Conservation (phyloP, 2,329 filamentous ascomycete genomes). For the Hypoxylon sp. region DNA sequence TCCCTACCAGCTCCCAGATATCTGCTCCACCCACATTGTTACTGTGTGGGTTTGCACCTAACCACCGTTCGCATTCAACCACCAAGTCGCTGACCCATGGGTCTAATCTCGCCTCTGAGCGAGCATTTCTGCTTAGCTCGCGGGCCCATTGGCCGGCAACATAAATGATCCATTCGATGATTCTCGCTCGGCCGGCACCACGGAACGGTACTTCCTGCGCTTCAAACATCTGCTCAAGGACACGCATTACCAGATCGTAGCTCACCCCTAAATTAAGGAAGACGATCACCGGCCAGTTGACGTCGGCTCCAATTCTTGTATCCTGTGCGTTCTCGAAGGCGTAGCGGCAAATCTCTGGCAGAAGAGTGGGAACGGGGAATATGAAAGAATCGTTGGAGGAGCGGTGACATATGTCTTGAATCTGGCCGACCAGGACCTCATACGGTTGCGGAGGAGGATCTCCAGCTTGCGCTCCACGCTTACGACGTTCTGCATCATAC, state of each 20-base stretch:
- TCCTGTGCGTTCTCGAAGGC: slow-evolving; percentile 72
- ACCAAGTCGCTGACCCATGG: slow-evolving; percentile 59
- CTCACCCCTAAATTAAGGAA: slow-evolving; percentile 71
- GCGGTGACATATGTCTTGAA: slow-evolving; percentile 75
- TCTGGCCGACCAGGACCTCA: slow-evolving; percentile 76
- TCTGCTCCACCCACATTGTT: slow-evolving; percentile 63
- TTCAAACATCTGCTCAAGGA: slow-evolving; percentile 71
- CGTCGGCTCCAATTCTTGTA: slow-evolving; percentile 68
- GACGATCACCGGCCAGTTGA: slow-evolving; percentile 70
- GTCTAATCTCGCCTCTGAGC: slow-evolving; percentile 51
- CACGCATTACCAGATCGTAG: slow-evolving; percentile 68
- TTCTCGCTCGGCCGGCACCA: slow-evolving; percentile 63
- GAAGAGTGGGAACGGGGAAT: slow-evolving; percentile 73
- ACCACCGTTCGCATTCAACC: slow-evolving; percentile 63
- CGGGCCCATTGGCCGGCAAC: slow-evolving; percentile 63
- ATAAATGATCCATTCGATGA: slow-evolving; percentile 69
- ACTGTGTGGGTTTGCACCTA: slow-evolving; percentile 55
- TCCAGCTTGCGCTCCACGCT: slow-evolving; percentile 52
- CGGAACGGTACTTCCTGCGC: slow-evolving; percentile 72
- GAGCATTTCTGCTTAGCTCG: slow-evolving; percentile 56
- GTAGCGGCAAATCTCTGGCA: slow-evolving; percentile 75
- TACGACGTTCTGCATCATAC: slow-evolving; percentile 60
- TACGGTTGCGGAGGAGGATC: slow-evolving; percentile 71
- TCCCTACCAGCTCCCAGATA: slow-evolving; percentile 60
- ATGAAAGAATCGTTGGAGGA: slow-evolving; percentile 76